Evolutionary conservation across 768 basidiomycete species (phyloP).

Genomic region (Termitomyces sp.): DNA sequence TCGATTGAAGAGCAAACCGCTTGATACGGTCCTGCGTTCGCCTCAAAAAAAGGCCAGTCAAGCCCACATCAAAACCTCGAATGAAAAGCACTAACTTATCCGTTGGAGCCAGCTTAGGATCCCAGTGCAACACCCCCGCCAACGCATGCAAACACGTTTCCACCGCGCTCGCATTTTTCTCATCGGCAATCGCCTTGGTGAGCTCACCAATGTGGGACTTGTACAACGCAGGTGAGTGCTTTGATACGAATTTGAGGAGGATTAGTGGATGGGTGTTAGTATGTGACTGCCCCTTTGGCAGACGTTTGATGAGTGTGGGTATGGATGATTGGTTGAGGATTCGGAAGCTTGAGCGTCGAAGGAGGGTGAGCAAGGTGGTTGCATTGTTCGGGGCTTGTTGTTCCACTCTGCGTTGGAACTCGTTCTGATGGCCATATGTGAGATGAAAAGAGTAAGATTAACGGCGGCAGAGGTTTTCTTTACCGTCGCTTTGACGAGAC

Average conservation of each 20-base stretch:
- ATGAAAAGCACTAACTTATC: constrained; percentile 57
- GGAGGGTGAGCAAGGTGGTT: constrained; percentile 65
- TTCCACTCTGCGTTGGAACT: constrained; percentile 76
- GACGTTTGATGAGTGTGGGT: constrained; percentile 70
- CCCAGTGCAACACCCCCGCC: constrained; percentile 59
- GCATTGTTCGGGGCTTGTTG: constrained; percentile 58
- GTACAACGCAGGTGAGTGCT: constrained; percentile 70
- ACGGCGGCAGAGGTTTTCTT: not conserved
- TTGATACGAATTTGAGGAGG: constrained; percentile 62
- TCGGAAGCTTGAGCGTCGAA: constrained; percentile 68
- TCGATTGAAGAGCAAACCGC: constrained; percentile 55
- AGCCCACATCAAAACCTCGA: not conserved
- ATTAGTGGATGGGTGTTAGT: constrained; percentile 44
- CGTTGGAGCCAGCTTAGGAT: constrained; percentile 49
- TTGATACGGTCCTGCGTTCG: constrained; percentile 63
- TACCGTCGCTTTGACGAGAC: constrained; percentile 74
- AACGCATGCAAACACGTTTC: constrained; percentile 77
- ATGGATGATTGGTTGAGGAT: constrained; percentile 85
- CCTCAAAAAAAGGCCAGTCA: constrained; percentile 31
- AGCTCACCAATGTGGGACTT: constrained; percentile 76
- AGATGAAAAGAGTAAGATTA: not conserved
- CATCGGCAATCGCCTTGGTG: constrained; percentile 66
- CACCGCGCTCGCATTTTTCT: constrained; percentile 48
- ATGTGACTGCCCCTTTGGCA: constrained; percentile 45
- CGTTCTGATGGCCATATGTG: constrained; percentile 42